Base-by-base conservation (phyloP, 768 basidiomycete species). In the Stropharia rugosoannulata region DNA sequence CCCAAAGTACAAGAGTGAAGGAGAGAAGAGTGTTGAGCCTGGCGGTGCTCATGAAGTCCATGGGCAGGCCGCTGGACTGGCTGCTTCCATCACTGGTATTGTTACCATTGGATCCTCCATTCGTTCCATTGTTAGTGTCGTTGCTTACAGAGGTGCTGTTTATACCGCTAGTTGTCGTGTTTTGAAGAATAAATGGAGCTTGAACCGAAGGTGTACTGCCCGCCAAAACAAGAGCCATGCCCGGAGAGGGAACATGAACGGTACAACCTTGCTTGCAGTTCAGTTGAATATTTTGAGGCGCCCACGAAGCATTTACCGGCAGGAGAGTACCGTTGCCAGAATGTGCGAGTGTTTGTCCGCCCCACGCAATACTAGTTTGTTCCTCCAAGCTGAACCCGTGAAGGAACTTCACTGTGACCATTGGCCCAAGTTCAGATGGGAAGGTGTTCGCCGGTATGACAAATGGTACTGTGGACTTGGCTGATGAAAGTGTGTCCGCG, bases 351-450 rank as follows among this genome's bases (percentile, higher is more conserved):
- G 80, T 79, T 63, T 83, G 73, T 11, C 80, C 82, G 16, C 82
- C 84, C 85, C 85, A 89, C 7, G 78, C 75, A 64, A 87, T 84
- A 42, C 81, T 72, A 54, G 70, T 75, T 58, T 76, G 75, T 67
- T 85, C 84, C 13, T 68, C 63, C 15, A 80, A 71, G 54, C 69
- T 74, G 4, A 76, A 65, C 2, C 82, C 83, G 3, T 70, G 62
- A n/a, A 83, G 69, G 60, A 75, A 84, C 58, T 80, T 80, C 12
- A 82, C 75, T 13, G 67, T 67, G 25, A 80, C 64, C 12, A 68
- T 66, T 35, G 64, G 64, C 15, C 62, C 62, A 9, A 29, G 55
- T 36, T 39, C 55, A 1, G 66, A 56, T n/a, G 58, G 58, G 58
- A 72, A 68, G 4, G 63, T 58, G 41, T 54, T 73, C 25, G 61